These are phyloP conservation scores for Trametes maxima DNA, from an alignment of 768 basidiomycete species.

Conservation along the genomic window DNA sequence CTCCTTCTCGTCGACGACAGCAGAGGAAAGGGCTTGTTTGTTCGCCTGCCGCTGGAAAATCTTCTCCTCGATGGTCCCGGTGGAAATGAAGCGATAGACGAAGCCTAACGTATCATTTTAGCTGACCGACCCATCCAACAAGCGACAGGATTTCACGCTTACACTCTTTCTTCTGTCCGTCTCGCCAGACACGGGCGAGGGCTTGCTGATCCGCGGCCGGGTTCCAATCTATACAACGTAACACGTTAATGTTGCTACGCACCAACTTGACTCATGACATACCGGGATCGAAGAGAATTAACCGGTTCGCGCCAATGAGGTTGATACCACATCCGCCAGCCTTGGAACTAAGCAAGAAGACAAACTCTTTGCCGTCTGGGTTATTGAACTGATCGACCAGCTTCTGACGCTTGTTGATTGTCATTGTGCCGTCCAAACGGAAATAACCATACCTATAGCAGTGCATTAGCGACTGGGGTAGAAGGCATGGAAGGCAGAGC, in stretches of 20 bases:
- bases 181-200: conserved; percentile 97
- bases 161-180: conserved; percentile 99
- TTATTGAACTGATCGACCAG: conserved; percentile 96
- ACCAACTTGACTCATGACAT: conserved; percentile 19
- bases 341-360: conserved; percentile 93
- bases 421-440: conserved; percentile 94
- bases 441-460: conserved; percentile 83
- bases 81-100: conserved; percentile 96
- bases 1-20: conserved; percentile 98
- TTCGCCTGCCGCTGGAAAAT: conserved; percentile 97
- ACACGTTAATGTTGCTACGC: neutral
- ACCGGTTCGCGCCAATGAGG: conserved; percentile 91
- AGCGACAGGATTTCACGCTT: conserved; percentile 30
- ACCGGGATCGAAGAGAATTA: conserved; percentile 97
- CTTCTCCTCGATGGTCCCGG: conserved; percentile 98
- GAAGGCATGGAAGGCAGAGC: conserved; percentile 19
- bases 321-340: conserved; percentile 98
- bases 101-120: conserved; percentile 59
- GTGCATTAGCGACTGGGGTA: neutral
- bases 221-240: conserved; percentile 77
- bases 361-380: conserved; percentile 89
- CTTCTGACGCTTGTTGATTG: conserved; percentile 89
- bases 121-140: neutral
- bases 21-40: conserved; percentile 95
- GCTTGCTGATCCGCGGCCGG: conserved; percentile 99